Conservation (phyloP, 495 filamentous ascomycete genomes). For the Neurospora sp. region DNA sequence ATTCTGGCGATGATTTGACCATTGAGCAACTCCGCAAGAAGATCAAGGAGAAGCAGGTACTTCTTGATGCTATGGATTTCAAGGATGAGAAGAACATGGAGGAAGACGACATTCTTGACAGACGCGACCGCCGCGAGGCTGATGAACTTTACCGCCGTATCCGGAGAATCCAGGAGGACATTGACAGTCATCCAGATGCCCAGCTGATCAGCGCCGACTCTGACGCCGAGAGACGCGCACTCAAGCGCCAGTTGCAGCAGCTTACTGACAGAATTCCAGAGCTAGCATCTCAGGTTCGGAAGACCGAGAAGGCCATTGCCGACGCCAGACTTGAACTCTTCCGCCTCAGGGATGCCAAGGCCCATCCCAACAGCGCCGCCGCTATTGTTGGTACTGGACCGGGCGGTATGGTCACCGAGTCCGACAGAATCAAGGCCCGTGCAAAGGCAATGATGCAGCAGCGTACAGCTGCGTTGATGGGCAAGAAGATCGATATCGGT, state of each 20-base stretch:
- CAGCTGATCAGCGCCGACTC: slow-evolving; percentile 63
- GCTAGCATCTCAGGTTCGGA: slow-evolving; percentile 82
- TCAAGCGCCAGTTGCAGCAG: slow-evolving; percentile 82
- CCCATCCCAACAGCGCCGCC: slow-evolving; percentile 72
- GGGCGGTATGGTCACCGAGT: slow-evolving; percentile 84
- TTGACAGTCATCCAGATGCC: slow-evolving; percentile 82
- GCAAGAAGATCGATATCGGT: slow-evolving; percentile 55
- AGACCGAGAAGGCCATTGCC: slow-evolving; percentile 82
- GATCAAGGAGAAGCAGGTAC: slow-evolving; percentile 86
- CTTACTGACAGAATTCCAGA: slow-evolving; percentile 85
- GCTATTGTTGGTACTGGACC: slow-evolving; percentile 88
- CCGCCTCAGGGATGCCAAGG: slow-evolving; percentile 85
- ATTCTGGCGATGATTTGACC: slow-evolving; percentile 67
- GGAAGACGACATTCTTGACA: slow-evolving; percentile 85
- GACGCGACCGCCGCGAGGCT: slow-evolving; percentile 81
- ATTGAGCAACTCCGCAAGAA: slow-evolving; percentile 86
- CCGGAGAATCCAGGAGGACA: slow-evolving; percentile 91
- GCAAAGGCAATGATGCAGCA: slow-evolving; percentile 99
- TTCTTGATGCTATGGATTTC: slow-evolving; percentile 97
- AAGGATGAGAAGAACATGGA: slow-evolving; percentile 83
- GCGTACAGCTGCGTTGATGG: slow-evolving; percentile 82
- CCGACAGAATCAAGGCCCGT: slow-evolving; percentile 86
- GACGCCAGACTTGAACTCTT: slow-evolving; percentile 92
- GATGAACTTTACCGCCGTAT: slow-evolving; percentile 92
- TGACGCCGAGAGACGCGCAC: slow-evolving; percentile 71